Base-by-base conservation (phyloP, 805 yeast genomes). In the Cyberlindnera euphorbiae region DNA sequence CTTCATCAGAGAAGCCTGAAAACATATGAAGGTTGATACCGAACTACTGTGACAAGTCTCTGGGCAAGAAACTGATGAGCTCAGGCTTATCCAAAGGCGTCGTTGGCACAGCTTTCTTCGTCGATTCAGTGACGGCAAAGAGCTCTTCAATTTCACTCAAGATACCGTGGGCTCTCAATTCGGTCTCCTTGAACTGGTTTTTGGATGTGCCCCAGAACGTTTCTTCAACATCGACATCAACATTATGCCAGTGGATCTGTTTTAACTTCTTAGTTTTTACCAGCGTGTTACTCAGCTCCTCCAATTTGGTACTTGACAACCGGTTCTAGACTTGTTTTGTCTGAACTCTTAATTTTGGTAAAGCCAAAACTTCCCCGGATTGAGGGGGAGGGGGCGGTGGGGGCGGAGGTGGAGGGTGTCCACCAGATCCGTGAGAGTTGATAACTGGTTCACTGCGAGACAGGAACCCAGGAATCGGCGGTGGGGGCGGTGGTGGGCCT, bases 241-340 rank as follows among this genome's bases (percentile, higher is more conserved):
- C 69, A 53, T 84, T 86, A 49, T 90, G 96, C 97, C 97, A 94
- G 58, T 93, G 99, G 67, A 93, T 72, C 57, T 90, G 98, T 57
- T 94, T 93, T 46, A 93, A 71, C 55, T 82, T 85, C 41, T 76
- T 70, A 53, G 55, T 25, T 61, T 60, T 11, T 5, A 28, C 37
- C 17, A 39, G 52, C 1, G 42, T 18, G 16, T 35, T 28, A 5
- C 43, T 28, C 11, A 42, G 35, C 11, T 33, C 33, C 14, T 36
- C 38, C n/a, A 40, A 29, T 13, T 38, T 36, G 6, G 30, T 19
- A 3, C 33, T 15, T 4, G 38, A n/a, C 5, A 37, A 8, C 10
- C 23, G 36, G 10, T 29, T 16, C 17, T 33, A 30, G 5, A 26
- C 18, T 10, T 14, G 16, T 3, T 25, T n/a, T 16, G 41, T 32